Evolutionary conservation across 192 early-diverging fungal genomes (phyloP), one percentile per base, ranked within the genome.

Genomic region (Piromyces finnis): DNA sequence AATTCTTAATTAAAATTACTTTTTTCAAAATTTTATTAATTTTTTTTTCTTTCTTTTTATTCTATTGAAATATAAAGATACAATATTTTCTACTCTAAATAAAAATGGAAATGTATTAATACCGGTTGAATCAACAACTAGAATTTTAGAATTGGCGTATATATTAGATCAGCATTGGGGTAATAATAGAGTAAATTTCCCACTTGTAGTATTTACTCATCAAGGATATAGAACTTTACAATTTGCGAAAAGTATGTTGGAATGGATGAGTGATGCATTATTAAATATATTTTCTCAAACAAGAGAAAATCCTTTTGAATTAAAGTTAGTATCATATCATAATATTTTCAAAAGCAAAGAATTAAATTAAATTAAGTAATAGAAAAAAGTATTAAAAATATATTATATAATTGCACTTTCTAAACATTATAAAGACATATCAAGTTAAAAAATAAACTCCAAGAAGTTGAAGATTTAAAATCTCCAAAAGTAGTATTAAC

Each of bases 181-280:
- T 78, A 84, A 85, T 22, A 84, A 87, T 39, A 87, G 89, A 83
- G 81, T 89, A 79, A 81, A 82, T 28, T 91, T 90, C 80, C 93
- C 94, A 29, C 86, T 96, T 29, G 92, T 94, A 68, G 89, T 97
- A 51, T 87, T 99, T 35, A 89, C 92, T 18, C 87, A 94, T 79
- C 92, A 91, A 78, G 90, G 89, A 78, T 89, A 92, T 80, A 89
- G 91, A 18, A 92, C 92, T n/a, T 87, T 93, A 13, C 90, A 93
- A 81, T 92, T 92, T 84, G 96, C 97, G 0, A 94, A 94, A 79
- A 92, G 92, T 27, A 96, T 96, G 90, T 85, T 94, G 68, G 96
- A 97, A 85, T 99, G 97, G 97, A 97, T 98, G 96, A 92, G 94
- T 14, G 90, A 93, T 78, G 89, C 87, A 30, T 87, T 99, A 27